Evolutionary conservation across 2,329 filamentous ascomycete species (phyloP).

Genomic region (Aureobasidium sp.): DNA sequence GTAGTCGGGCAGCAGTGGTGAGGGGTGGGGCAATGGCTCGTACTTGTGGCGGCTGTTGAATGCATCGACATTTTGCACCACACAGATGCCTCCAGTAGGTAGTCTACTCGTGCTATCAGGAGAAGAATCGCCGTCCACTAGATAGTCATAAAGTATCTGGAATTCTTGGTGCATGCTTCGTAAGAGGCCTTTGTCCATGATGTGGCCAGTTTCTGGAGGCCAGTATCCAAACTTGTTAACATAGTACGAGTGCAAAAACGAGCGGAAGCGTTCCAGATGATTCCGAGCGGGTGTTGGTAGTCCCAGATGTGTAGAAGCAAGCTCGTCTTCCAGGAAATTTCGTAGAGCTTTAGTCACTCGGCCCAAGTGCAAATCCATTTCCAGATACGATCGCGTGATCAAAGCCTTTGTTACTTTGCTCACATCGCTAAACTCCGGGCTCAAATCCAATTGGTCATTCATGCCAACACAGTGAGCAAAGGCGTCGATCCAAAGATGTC

Average conservation of each 20-base stretch:
- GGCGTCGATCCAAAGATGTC: slow-evolving; percentile 60
- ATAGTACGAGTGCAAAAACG: slow-evolving; percentile 60
- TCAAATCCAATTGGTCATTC: slow-evolving; percentile 50
- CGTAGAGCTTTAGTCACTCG: slow-evolving; percentile 50
- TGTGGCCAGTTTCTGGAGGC: slow-evolving; percentile 47
- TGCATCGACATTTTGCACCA: slow-evolving; percentile 55
- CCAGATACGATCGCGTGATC: slow-evolving; percentile 52
- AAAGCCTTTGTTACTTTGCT: slow-evolving; percentile 51
- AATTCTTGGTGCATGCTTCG: slow-evolving; percentile 61
- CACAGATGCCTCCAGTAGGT: slow-evolving; percentile 54
- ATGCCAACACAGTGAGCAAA: slow-evolving; percentile 75
- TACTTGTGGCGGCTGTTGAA: slow-evolving; percentile 58
- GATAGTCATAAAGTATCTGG: slow-evolving; percentile 57
- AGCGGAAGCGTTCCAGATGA: slow-evolving; percentile 65
- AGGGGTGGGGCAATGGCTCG: slow-evolving; percentile 50
- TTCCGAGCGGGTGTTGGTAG: slow-evolving; percentile 51
- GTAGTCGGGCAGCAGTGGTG: slow-evolving; percentile 56
- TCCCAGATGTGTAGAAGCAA: slow-evolving; percentile 58
- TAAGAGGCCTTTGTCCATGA: slow-evolving; percentile 52
- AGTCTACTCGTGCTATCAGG: slow-evolving; percentile 26
- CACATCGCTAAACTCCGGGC: slow-evolving; percentile 47
- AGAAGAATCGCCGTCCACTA: slow-evolving; percentile 52
- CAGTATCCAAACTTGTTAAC: slow-evolving; percentile 61
- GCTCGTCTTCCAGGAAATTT: slow-evolving; percentile 63
- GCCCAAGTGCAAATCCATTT: slow-evolving; percentile 56